A percentile compares a stretch with the other conserved stretches of the same genome.
Conservation (phyloP, 2,329 filamentous ascomycete species). For the Teratosphaeria zuluensis region DNA sequence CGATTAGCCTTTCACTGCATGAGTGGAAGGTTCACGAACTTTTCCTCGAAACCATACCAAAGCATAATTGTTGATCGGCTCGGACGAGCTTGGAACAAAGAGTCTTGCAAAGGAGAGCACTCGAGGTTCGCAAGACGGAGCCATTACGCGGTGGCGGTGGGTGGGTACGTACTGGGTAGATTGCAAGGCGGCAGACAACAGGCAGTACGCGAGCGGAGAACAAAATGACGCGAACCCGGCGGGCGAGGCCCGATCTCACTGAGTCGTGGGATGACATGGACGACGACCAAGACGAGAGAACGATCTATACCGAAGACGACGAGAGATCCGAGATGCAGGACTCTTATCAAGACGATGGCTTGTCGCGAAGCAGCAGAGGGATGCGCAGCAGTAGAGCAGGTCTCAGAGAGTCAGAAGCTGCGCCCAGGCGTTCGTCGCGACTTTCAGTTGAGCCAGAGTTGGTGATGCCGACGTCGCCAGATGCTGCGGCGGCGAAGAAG, state of each 20-base stretch:
- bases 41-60: background rate
- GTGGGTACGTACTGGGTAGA: background rate
- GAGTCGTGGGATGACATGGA: constrained; percentile 27
- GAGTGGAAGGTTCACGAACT: background rate
- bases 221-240: background rate
- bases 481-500: constrained; percentile 10
- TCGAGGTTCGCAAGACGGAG: background rate
- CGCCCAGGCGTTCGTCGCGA: constrained; percentile 8
- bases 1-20: background rate
- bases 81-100: background rate
- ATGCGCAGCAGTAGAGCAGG: constrained; percentile 1
- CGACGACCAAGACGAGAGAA: constrained; percentile 12
- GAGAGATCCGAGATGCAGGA: constrained; percentile 20
- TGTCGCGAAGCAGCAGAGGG: constrained; percentile 7
- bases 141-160: background rate
- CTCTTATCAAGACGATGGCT: constrained; percentile 8
- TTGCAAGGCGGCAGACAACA: background rate
- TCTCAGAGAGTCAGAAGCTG: background rate
- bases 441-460: constrained; percentile 29
- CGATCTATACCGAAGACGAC: constrained; percentile 18
- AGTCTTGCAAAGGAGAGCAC: background rate
- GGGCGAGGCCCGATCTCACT: constrained; percentile 12
- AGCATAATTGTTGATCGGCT: background rate
- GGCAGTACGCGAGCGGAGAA: background rate
- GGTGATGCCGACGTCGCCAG: constrained; percentile 33